These are phyloP conservation scores for Alternaria triticimaculans DNA, from an alignment of 2,329 filamentous ascomycete species.

Conservation along the genomic window DNA sequence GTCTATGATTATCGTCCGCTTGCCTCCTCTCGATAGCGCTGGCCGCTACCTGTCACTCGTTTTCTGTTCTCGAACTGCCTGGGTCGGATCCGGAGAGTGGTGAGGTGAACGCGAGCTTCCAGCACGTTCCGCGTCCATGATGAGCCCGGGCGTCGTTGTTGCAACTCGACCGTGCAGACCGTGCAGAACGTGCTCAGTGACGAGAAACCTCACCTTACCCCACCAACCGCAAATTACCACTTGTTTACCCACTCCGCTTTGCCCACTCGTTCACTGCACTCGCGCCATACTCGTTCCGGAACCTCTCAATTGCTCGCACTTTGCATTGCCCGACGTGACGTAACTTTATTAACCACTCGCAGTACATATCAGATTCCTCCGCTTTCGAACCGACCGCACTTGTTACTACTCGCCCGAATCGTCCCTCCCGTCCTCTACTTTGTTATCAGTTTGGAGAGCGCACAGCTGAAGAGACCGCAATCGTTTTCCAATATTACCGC, in stretches of 20 bases:
- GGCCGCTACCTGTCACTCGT: conserved; percentile 6
- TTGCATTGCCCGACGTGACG: neutral
- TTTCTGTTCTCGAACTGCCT: neutral
- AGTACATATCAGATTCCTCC: neutral
- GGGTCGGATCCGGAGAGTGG: neutral
- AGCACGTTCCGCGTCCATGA: neutral
- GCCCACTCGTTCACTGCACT: neutral
- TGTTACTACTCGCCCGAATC: neutral
- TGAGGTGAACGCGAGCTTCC: neutral
- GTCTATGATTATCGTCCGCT: neutral
- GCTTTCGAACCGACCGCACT: neutral
- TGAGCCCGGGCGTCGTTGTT: conserved; percentile 2
- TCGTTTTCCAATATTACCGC: neutral
- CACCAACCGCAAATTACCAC: neutral
- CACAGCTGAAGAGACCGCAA: neutral
- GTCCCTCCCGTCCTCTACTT: neutral
- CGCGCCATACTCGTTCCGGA: neutral
- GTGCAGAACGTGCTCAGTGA: conserved; percentile 22
- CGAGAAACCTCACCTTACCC: conserved; percentile 16
- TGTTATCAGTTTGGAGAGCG: neutral
- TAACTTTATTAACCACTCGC: neutral
- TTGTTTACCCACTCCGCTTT: neutral
- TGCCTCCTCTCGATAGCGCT: conserved; percentile 1
- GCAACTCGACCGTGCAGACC: conserved; percentile 13
- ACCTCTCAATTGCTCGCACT: neutral